phyloP scores from a whole-genome alignment of 768 basidiomycete species.

The Amanita rubescens region DNA sequence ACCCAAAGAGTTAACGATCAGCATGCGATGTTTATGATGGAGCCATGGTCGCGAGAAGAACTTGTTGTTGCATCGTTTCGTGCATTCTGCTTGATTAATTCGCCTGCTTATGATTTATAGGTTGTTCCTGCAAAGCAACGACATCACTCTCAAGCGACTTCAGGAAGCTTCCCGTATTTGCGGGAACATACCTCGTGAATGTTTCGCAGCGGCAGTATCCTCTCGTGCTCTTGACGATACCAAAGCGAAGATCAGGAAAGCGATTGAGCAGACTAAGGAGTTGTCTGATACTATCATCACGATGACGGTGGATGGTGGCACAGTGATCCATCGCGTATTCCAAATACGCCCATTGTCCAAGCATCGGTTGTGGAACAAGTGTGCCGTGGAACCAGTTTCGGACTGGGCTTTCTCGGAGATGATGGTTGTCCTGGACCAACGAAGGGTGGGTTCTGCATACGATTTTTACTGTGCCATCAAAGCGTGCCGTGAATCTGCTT shows the following conservation, averaged over 20 bases:
- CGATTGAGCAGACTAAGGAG: background rate
- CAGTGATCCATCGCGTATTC: too few species aligned
- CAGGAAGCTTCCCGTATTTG: background rate
- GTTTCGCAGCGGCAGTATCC: conserved; percentile 1
- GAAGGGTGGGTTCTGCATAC: background rate
- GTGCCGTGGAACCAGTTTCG: background rate
- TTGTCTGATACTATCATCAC: background rate
- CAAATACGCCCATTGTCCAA: too few species aligned
- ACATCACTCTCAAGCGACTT: conserved; percentile 8
- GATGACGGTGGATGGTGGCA: background rate
- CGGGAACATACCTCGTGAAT: conserved; percentile 8
- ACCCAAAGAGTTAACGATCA: background rate
- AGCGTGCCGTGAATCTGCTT: background rate
- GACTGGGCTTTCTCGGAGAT: too few species aligned
- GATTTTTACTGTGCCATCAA: conserved; percentile 1
- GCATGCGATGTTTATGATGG: background rate
- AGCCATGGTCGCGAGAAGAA: conserved; percentile 8
- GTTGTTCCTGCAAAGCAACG: background rate
- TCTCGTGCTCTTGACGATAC: background rate
- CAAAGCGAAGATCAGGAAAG: background rate
- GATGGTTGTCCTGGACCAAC: too few species aligned
- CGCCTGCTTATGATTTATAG: background rate
- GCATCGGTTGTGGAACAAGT: background rate
- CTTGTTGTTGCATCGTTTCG: background rate
- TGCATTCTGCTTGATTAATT: conserved; percentile 4